These are phyloP conservation scores for Cladorrhinum samala DNA, from an alignment of 495 filamentous ascomycete species.

Conservation along the genomic window DNA sequence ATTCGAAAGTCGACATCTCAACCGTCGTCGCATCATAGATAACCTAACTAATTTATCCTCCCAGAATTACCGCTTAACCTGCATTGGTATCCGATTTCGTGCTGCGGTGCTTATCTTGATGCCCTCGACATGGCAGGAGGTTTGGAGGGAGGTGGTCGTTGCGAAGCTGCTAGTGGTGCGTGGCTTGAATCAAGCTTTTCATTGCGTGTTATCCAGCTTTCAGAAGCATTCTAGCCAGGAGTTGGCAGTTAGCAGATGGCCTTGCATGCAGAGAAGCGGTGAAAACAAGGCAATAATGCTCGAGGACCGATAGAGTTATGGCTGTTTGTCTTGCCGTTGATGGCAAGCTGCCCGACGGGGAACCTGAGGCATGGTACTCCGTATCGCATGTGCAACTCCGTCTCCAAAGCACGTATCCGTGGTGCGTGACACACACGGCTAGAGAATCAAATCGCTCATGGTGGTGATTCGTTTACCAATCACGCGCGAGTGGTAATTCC, in stretches of 20 bases:
- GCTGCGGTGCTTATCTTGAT: background rate
- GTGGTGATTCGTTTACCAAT: background rate
- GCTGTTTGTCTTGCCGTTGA: no score
- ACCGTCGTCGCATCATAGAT: no score
- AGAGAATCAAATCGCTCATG: background rate
- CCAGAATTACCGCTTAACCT: no score
- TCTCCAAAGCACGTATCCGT: background rate
- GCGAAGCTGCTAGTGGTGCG: background rate
- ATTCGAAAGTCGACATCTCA: background rate
- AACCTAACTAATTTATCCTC: no score
- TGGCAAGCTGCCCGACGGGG: no score
- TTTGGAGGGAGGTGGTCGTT: background rate
- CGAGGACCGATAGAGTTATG: no score
- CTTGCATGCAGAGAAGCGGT: background rate
- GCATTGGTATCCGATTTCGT: background rate
- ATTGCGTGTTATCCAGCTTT: background rate
- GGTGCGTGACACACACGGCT: background rate
- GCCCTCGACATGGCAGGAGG: conserved; percentile 1
- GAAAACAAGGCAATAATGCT: background rate
- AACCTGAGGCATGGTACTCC: no score
- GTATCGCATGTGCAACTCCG: background rate
- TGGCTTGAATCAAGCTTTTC: background rate
- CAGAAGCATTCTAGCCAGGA: background rate
- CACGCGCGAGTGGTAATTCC: no score
- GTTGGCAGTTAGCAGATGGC: background rate